A percentile compares a stretch with the other conserved stretches of the same genome.
These are phyloP conservation scores for Lactuca sativa DNA, from an alignment of 129 eudicot species.

Conservation along the genomic window DNA sequence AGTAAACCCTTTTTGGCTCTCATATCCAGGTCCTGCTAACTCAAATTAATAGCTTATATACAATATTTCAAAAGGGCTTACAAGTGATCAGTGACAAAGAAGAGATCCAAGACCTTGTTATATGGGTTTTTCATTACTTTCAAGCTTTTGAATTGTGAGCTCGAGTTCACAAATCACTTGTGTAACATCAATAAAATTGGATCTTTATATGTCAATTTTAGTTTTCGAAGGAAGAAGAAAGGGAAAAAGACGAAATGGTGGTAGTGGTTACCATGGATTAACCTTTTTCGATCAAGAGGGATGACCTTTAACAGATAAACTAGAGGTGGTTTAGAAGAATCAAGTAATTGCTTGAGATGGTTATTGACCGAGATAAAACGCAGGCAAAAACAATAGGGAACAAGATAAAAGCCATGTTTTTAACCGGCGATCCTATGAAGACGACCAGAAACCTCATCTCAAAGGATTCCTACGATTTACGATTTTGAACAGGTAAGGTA, in stretches of 20 bases:
- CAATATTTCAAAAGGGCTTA: slow-evolving; percentile 27
- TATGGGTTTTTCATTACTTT: slow-evolving; percentile 66
- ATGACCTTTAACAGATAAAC: too few species aligned
- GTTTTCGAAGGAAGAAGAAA: background rate
- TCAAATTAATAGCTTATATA: slow-evolving; percentile 65
- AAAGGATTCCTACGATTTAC: too few species aligned
- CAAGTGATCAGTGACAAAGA: slow-evolving; percentile 73
- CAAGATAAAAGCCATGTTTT: slow-evolving; percentile 20
- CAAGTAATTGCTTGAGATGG: slow-evolving; percentile 34
- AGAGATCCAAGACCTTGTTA: slow-evolving; percentile 69
- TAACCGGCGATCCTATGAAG: background rate
- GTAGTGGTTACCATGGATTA: slow-evolving; percentile 53
- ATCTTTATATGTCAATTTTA: background rate
- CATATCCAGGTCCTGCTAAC: slow-evolving; percentile 64
- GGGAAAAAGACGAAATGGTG: background rate
- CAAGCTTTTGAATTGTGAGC: slow-evolving; percentile 36
- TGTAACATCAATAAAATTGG: slow-evolving; percentile 58
- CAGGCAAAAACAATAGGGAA: slow-evolving; percentile 55
- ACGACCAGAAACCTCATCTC: too few species aligned
- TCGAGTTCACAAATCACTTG: slow-evolving; percentile 61
- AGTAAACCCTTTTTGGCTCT: slow-evolving; percentile 17
- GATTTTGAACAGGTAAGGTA: too few species aligned
- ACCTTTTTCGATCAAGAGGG: slow-evolving; percentile 50
- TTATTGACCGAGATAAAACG: slow-evolving; percentile 51
- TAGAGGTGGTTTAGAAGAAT: too few species aligned